Evolutionary conservation across 1,139 yeast genomes (phyloP), one percentile per base, ranked within the genome.

Genomic region (Meyerozyma smithsonii): DNA sequence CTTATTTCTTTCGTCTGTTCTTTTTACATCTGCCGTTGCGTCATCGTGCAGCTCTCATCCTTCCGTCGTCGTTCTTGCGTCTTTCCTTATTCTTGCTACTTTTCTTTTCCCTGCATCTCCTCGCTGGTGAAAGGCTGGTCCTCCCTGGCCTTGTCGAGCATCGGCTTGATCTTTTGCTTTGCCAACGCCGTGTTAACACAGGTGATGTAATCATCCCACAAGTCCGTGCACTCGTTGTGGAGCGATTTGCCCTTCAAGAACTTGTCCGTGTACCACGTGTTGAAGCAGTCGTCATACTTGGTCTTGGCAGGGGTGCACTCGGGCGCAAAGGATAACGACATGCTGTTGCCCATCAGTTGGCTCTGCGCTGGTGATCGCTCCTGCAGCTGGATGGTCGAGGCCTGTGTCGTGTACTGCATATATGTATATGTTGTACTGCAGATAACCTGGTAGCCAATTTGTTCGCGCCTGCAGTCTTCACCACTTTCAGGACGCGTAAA

Each of bases 281-380:
- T 89, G 68, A 92, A 92, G 61, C 98, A 92, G 55, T 83, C 84
- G 57, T 92, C 97, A 58, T 92, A 92, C 52, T 80, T 77, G 50
- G 79, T 79, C 62, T 92, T 92, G 46, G 84, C 77, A 32, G 81
- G 85, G 17, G 95, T 88, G 63, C 98, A 92, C 65, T 92, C 97
- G 17, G 97, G 96, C 34, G 97, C 97, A 71, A 92, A 86, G 45
- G 96, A 88, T 8, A 86, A 83, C 19, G 97, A 89, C 95, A 90
- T 84, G 44, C 72, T 68, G 64, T 81, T 83, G 42, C 92, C 92
- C 92, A 84, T 84, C 12, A 40, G 39, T 34, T 21, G 16, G 6
- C 24, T 6, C 28, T 38, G 35, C 39, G 32, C 28, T 20, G 24
- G 24, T 20, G 24, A 6, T 20, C n/a, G 25, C n/a, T 23, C 25